Conservation (phyloP, 2,329 filamentous ascomycete species). For the Fusarium subtropicale region DNA sequence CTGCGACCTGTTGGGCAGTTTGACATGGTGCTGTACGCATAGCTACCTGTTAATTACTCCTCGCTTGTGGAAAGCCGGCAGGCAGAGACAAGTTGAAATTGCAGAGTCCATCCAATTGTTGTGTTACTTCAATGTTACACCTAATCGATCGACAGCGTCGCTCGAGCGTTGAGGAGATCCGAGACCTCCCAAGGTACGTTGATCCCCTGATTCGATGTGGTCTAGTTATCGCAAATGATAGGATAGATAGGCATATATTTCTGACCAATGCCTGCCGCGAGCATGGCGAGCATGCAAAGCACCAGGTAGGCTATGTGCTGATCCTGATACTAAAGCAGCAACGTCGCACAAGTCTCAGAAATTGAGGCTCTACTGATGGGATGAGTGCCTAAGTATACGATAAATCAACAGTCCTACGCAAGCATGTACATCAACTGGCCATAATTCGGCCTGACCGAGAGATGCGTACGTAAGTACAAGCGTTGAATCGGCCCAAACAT, state of each 20-base stretch:
- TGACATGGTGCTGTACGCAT: neutral
- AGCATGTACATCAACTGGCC: neutral
- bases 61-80: neutral
- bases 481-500: neutral
- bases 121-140: neutral
- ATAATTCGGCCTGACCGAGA: neutral
- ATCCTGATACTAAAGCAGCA: neutral
- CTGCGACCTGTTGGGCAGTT: neutral
- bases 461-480: neutral
- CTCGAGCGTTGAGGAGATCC: constrained; percentile 6
- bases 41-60: neutral
- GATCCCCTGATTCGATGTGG: constrained; percentile 12
- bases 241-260: neutral
- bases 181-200: constrained; percentile 7
- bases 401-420: neutral
- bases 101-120: neutral
- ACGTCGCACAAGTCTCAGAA: neutral
- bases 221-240: constrained; percentile 29
- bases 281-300: constrained; percentile 7
- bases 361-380: neutral
- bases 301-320: neutral
- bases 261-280: constrained; percentile 6
- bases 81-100: neutral
- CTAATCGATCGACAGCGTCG: constrained; percentile 15
- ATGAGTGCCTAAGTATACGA: neutral